Conservation (phyloP, 805 yeast genomes). For the Torulaspora indica region DNA sequence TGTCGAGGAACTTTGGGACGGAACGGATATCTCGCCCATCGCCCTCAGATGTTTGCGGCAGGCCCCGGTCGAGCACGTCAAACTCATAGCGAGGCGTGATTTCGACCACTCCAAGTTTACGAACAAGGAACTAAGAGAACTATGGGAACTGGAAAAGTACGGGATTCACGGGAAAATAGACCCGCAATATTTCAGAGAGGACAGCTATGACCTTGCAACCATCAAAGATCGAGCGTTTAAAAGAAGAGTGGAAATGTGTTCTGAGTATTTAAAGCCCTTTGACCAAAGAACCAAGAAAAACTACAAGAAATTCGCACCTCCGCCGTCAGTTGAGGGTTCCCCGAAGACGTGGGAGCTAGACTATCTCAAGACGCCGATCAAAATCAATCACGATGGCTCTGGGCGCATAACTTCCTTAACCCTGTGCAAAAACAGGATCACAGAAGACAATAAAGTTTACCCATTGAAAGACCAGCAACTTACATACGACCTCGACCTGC, state of each 20-base stretch:
- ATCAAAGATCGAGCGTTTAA: constrained; percentile 50
- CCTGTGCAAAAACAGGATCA: constrained; percentile 19
- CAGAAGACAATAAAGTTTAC: constrained; percentile 25
- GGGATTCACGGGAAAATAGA: constrained; percentile 49
- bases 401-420: constrained; percentile 36
- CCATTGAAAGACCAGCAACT: constrained; percentile 25
- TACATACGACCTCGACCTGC: constrained; percentile 51
- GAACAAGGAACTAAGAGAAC: constrained; percentile 84
- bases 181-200: constrained; percentile 32
- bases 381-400: constrained; percentile 39
- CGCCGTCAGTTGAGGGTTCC: background rate
- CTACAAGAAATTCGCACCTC: constrained; percentile 19
- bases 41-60: constrained; percentile 53
- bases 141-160: constrained; percentile 53
- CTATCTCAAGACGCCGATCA: constrained; percentile 63
- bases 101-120: constrained; percentile 82
- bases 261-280: constrained; percentile 44
- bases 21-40: constrained; percentile 65
- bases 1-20: constrained; percentile 50
- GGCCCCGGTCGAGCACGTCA: constrained; percentile 58
- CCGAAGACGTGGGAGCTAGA: constrained; percentile 60
- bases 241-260: constrained; percentile 59
- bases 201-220: constrained; percentile 25
- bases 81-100: constrained; percentile 83
- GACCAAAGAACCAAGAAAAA: constrained; percentile 31